These are phyloP conservation scores for Schizosaccharomyces octosporus DNA, from an alignment of 805 yeast genomes.

Conservation along the genomic window DNA sequence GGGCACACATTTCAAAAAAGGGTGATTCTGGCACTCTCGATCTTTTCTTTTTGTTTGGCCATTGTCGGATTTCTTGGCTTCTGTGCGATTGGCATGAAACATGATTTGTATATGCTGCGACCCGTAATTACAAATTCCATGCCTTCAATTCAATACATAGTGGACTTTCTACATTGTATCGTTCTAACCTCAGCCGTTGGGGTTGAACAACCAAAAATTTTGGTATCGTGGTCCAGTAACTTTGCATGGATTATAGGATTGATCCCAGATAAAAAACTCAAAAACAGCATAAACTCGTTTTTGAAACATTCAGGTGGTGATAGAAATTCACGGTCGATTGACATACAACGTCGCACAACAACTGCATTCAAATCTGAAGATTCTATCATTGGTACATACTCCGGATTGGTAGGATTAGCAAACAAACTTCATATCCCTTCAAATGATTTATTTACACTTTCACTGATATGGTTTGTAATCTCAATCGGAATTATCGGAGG, in stretches of 20 bases:
- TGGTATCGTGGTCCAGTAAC: slow-evolving; percentile 12
- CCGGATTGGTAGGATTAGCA: neutral
- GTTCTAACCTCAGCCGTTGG: slow-evolving; percentile 15
- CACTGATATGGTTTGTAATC: slow-evolving; percentile 14
- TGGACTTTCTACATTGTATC: slow-evolving; percentile 13
- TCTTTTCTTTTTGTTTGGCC: neutral
- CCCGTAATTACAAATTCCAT: slow-evolving; percentile 3
- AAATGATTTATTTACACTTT: slow-evolving; percentile 9
- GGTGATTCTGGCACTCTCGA: slow-evolving; percentile 8
- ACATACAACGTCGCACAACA: neutral
- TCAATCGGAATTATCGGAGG: slow-evolving; percentile 10
- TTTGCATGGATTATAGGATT: slow-evolving; percentile 15
- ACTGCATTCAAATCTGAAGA: neutral
- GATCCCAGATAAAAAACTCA: slow-evolving; percentile 13
- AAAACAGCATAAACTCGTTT: slow-evolving; percentile 12
- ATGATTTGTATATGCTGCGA: neutral
- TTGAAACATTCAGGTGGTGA: slow-evolving; percentile 12
- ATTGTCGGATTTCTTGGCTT: slow-evolving; percentile 13
- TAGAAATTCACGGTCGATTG: neutral
- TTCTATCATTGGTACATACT: neutral
- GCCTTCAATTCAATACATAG: slow-evolving; percentile 8
- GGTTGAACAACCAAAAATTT: slow-evolving; percentile 13
- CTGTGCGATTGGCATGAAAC: slow-evolving; percentile 5
- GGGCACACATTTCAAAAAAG: slow-evolving; percentile 12
- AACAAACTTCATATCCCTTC: neutral